Percentiles rank a stretch among this genome's conserved stretches.
Conservation (phyloP, 345 rosid genomes). For the Hevea brasiliensis region DNA sequence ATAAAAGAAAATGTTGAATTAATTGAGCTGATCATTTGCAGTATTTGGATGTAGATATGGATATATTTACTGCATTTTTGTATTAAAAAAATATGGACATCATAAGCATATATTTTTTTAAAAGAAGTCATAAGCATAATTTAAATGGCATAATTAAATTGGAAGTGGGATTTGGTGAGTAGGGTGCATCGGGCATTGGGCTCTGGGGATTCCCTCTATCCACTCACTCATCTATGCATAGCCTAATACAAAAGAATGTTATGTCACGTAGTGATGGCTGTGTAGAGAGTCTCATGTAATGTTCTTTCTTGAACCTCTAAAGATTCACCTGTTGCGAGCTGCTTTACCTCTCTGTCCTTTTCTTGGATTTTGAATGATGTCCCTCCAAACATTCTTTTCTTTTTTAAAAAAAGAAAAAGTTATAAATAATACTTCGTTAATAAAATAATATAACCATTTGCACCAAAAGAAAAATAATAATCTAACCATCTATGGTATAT, state of each 20-base stretch:
- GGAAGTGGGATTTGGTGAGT: conserved; percentile 52
- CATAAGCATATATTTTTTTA: no score
- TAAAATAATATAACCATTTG: no score
- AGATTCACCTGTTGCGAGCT: conserved; percentile 58
- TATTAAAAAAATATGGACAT: not conserved
- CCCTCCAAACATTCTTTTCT: conserved; percentile 25
- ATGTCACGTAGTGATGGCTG: conserved; percentile 44
- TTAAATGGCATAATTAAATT: conserved; percentile 1
- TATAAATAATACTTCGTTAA: no score
- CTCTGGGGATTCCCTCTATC: conserved; percentile 74
- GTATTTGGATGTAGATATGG: not conserved
- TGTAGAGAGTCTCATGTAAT: conserved; percentile 27
- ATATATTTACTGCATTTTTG: not conserved
- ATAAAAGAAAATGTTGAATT: not conserved
- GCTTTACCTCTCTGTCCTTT: conserved; percentile 40
- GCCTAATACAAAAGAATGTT: conserved; percentile 53
- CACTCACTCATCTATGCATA: conserved; percentile 8
- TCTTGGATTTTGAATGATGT: conserved; percentile 47
- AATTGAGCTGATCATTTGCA: not conserved
- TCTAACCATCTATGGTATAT: no score
- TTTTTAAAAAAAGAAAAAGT: not conserved
- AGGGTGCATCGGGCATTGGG: conserved; percentile 36
- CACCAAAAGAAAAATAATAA: no score
- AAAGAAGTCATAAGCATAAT: no score
- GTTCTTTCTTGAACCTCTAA: conserved; percentile 56